Evolutionary conservation across 2,329 filamentous ascomycete species (phyloP).

Genomic region (Ampelomyces quisqualis): DNA sequence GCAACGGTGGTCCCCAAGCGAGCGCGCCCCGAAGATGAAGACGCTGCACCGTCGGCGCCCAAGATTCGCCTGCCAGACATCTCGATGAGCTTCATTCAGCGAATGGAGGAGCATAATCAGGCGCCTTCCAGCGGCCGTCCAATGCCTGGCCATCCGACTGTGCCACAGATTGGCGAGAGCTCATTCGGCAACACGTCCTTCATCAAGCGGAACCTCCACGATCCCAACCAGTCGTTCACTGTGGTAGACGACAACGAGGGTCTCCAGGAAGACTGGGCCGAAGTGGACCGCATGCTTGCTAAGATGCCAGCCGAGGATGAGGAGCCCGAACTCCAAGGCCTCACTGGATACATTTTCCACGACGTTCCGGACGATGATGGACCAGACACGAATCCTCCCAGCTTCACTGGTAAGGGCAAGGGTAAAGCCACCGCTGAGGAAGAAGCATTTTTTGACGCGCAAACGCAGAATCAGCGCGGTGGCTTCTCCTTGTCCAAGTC

Average conservation of each 20-base stretch:
- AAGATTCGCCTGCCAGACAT: background rate
- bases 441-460: too few relatives aligned
- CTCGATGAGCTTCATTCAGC: constrained; percentile 2
- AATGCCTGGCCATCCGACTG: background rate
- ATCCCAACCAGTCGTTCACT: constrained; percentile 5
- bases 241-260: constrained; percentile 5
- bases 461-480: too few relatives aligned
- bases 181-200: background rate
- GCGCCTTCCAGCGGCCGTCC: background rate
- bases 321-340: constrained; percentile 2
- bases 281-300: constrained; percentile 7
- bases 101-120: background rate
- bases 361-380: background rate
- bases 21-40: background rate
- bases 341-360: constrained; percentile 9
- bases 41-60: too few relatives aligned
- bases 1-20: background rate
- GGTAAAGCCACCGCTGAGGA: background rate
- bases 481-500: background rate
- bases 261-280: constrained; percentile 7
- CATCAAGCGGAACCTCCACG: background rate
- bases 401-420: background rate
- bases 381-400: background rate
- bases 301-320: constrained; percentile 1
- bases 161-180: too few relatives aligned